These are phyloP conservation scores for Tilletiopsis washingtonensis DNA, from an alignment of 1,284 basidiomycete genomes.

Conservation along the genomic window DNA sequence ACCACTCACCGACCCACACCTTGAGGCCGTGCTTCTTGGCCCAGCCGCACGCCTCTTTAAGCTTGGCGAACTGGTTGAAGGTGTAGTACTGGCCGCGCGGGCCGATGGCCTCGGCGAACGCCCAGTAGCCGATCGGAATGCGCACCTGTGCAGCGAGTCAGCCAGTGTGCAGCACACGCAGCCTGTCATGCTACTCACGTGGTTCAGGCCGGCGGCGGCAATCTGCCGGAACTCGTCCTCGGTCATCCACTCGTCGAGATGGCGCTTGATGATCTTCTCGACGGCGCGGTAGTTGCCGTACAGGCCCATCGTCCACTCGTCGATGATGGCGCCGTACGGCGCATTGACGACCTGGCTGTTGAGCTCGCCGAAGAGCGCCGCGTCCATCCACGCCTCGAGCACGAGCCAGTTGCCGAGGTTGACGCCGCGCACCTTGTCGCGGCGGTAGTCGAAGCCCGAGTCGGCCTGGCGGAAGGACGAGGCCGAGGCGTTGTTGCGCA, in stretches of 20 bases:
- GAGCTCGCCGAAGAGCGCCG: conserved; percentile 1
- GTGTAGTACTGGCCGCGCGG: conserved; percentile 62
- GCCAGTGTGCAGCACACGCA: too few species aligned
- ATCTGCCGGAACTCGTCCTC: conserved; percentile 49
- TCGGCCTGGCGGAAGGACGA: conserved; percentile 14
- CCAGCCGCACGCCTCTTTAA: conserved; percentile 64
- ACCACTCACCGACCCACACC: conserved; percentile 70
- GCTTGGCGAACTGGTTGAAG: conserved; percentile 62
- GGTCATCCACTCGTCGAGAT: conserved; percentile 76
- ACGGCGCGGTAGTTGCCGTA: conserved; percentile 9
- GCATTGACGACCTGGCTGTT: conserved; percentile 25
- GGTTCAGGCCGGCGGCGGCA: conserved; percentile 12
- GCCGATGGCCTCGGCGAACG: conserved; percentile 63
- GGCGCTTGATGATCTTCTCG: conserved; percentile 44
- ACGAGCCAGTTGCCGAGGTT: conserved; percentile 13
- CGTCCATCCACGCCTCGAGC: conserved; percentile 14
- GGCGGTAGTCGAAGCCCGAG: conserved; percentile 10
- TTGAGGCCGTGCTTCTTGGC: conserved; percentile 67
- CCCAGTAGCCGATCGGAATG: conserved; percentile 85
- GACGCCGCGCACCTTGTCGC: conserved; percentile 9
- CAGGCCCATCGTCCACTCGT: conserved; percentile 10
- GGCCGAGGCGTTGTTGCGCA: conserved; percentile 9
- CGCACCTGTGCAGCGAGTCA: too few species aligned
- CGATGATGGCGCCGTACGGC: conserved; percentile 18
- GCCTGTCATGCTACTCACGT: conserved; percentile 6